Evolutionary conservation across 805 yeast genomes (phyloP).

Genomic region (Kodamaea nitidulidarum): DNA sequence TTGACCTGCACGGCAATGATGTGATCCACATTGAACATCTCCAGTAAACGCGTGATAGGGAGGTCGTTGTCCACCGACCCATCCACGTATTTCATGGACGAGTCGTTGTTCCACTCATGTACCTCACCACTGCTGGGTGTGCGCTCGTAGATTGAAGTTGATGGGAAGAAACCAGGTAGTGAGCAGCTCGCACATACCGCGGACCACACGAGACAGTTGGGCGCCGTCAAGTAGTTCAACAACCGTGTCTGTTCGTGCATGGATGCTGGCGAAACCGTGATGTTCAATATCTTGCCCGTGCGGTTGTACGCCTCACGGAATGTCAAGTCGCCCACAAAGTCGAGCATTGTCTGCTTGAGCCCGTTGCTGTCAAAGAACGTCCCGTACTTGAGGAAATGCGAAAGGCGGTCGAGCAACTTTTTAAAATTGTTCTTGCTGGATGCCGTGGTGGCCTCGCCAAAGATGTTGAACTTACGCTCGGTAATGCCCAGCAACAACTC

Average conservation of each 20-base stretch:
- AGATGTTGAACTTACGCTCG: conserved; percentile 50
- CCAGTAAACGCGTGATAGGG: conserved; percentile 85
- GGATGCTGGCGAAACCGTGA: conserved; percentile 90
- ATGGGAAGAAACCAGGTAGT: conserved; percentile 85
- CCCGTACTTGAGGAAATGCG: conserved; percentile 72
- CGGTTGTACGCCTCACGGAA: conserved; percentile 92
- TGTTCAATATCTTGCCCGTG: conserved; percentile 88
- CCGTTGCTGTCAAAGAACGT: conserved; percentile 82
- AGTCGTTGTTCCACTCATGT: conserved; percentile 75
- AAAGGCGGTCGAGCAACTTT: conserved; percentile 37
- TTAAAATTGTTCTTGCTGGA: conserved; percentile 41
- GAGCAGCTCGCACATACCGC: conserved; percentile 94
- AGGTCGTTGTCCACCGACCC: conserved; percentile 95
- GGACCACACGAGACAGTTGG: conserved; percentile 78
- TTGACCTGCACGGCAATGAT: conserved; percentile 97
- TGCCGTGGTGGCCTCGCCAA: conserved; percentile 44
- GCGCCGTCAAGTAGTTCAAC: conserved; percentile 74
- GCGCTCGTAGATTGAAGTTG: conserved; percentile 81
- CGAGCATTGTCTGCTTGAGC: conserved; percentile 67
- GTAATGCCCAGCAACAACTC: conserved; percentile 58
- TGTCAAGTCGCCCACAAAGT: conserved; percentile 82
- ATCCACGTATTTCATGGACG: conserved; percentile 80
- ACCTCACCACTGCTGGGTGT: conserved; percentile 66
- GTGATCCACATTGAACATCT: conserved; percentile 96
- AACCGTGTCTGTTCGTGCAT: conserved; percentile 87